Evolutionary conservation across 2,329 filamentous ascomycete genomes (phyloP).

Genomic region (Botrytis medusae): DNA sequence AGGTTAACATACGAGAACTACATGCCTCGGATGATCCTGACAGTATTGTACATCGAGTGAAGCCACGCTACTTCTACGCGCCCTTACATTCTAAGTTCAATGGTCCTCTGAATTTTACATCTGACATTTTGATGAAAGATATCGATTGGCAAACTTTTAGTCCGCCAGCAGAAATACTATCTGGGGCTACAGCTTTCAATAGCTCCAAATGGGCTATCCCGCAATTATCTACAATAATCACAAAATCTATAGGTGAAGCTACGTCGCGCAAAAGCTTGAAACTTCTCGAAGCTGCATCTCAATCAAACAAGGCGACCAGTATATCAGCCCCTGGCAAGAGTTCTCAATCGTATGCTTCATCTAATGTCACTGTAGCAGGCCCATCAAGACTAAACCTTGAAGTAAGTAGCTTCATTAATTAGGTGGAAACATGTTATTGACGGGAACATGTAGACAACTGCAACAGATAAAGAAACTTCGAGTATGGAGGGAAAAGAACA

Average conservation of each 20-base stretch:
- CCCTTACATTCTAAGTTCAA: background rate
- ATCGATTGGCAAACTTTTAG: background rate
- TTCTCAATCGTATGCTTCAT: background rate
- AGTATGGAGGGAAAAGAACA: background rate
- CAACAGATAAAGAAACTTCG: background rate
- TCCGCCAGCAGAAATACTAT: background rate
- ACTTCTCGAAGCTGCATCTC: background rate
- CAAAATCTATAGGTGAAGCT: background rate
- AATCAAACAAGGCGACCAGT: background rate
- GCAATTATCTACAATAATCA: background rate
- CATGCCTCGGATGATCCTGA: background rate
- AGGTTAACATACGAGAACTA: background rate
- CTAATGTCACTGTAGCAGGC: background rate
- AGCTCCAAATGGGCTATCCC: background rate
- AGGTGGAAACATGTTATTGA: background rate
- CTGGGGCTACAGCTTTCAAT: background rate
- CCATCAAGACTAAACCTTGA: background rate
- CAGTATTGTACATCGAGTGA: background rate
- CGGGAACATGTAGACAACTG: background rate
- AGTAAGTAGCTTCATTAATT: background rate
- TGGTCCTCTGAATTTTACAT: background rate
- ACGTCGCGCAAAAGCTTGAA: background rate
- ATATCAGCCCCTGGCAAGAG: background rate
- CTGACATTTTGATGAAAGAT: background rate
- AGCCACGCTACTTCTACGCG: background rate